Base-by-base conservation (phyloP, 352 stramenopile species). In the Phytophthora pinifolia region DNA sequence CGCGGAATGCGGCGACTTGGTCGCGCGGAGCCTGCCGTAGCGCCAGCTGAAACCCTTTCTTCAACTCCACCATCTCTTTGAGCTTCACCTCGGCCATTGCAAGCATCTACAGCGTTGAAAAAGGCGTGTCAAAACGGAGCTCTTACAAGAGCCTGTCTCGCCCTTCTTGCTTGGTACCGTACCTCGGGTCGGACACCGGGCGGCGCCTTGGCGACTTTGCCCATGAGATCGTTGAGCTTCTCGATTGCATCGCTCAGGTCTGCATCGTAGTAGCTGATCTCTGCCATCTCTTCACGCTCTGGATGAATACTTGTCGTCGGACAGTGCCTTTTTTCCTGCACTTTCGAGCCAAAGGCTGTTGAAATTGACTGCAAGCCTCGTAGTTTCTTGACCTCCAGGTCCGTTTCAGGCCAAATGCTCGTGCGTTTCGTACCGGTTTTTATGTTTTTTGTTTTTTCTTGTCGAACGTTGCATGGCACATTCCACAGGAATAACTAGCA, bases 211-310 rank as follows among this genome's bases (percentile, higher is more conserved):
- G 81, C 48, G 29, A 92, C 68, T 63, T 92, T 92, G 55, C 76
- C 68, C 85, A 93, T 92, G 42, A 88, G 58, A n/a, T 92, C 79
- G 56, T 92, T 90, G 42, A 95, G 76, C 54, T 92, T 90, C 12
- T 80, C 71, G 38, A 95, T 77, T 30, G 85, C 85, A 43, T 93
- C 85, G 36, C 74, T 88, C 27, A 95, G 67, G 56, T 95, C 85
- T 9, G 81, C 81, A 48, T 93, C 83, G 54, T 95, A 93, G 71
- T 95, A 93, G 50, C 79, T 88, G 69, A 92, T 89, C 70, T 95
- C 85, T 10, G 80, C 77, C 85, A 95, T 95, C 34, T 95, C 34
- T 25, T 15, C 8, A 22, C 9, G 27, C 41, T 25, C 22, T 48
- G n/a, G 34, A 45, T 27, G 31, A 13, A 27, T 25, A 27, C 29